These are phyloP conservation scores for Phytopythium litorale DNA, from an alignment of 352 stramenopile species.

Conservation along the genomic window DNA sequence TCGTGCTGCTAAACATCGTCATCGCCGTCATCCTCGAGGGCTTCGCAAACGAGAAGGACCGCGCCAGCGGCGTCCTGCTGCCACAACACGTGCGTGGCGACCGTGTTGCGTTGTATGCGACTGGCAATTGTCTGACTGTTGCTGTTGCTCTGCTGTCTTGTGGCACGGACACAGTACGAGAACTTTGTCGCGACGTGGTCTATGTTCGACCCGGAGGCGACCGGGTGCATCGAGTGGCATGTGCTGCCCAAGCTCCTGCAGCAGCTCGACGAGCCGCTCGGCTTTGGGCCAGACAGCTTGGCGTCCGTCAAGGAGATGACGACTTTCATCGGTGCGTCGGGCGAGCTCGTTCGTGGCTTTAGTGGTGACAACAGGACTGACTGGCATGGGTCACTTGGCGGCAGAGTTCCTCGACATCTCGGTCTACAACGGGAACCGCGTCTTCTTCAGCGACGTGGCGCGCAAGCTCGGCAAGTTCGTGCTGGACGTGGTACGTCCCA, in stretches of 20 bases:
- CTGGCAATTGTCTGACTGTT: neutral
- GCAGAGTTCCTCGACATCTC: slow-evolving; percentile 44
- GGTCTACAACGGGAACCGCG: slow-evolving; percentile 47
- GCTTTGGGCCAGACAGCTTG: slow-evolving; percentile 42
- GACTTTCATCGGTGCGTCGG: slow-evolving; percentile 42
- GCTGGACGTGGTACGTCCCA: slow-evolving; percentile 35
- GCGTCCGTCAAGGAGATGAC: slow-evolving; percentile 47
- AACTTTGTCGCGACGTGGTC: slow-evolving; percentile 58
- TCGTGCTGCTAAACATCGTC: slow-evolving; percentile 86
- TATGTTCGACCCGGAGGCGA: slow-evolving; percentile 70
- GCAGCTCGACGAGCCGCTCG: slow-evolving; percentile 59
- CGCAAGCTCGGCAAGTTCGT: slow-evolving; percentile 59
- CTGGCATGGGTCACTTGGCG: neutral
- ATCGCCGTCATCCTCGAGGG: slow-evolving; percentile 84
- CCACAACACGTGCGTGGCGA: slow-evolving; percentile 30
- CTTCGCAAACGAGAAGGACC: slow-evolving; percentile 74
- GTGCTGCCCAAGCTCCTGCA: slow-evolving; percentile 58
- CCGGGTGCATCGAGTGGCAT: slow-evolving; percentile 67
- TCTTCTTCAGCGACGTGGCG: slow-evolving; percentile 57
- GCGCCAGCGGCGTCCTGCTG: slow-evolving; percentile 37
- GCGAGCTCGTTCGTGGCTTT: neutral
- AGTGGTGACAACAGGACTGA: neutral
- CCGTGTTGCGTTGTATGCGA: neutral
- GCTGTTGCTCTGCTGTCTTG: neutral
- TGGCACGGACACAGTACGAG: slow-evolving; percentile 45